phyloP scores from a whole-genome alignment of 306 rosid genomes.

The Medicago truncatula region DNA sequence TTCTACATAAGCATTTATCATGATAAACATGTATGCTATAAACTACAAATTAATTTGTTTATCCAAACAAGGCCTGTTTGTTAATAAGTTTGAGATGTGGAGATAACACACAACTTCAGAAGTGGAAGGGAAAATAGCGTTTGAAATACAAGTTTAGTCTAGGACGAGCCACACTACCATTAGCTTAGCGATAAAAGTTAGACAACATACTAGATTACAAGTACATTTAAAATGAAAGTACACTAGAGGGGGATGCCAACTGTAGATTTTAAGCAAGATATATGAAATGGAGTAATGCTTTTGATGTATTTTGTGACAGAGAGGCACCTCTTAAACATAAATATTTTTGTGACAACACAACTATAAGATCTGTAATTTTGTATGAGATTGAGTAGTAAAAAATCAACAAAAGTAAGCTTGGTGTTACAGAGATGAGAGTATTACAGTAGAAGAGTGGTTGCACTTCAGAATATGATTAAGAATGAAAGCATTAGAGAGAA shows the following conservation, averaged over 20 bases:
- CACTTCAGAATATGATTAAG: constrained; percentile 3
- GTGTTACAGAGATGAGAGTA: background rate
- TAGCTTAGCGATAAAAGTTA: constrained; percentile 19
- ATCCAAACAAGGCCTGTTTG: background rate
- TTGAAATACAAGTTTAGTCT: background rate
- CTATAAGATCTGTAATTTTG: constrained; percentile 2
- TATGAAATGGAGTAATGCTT: constrained; percentile 11
- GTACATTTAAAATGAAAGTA: background rate
- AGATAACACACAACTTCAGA: background rate
- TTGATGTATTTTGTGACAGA: background rate
- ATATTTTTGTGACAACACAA: background rate
- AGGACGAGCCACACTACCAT: background rate
- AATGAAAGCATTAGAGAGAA: background rate
- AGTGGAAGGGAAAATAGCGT: background rate
- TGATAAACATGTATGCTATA: too few relatives aligned
- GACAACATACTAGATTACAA: background rate
- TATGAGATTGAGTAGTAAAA: background rate
- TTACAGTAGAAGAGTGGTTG: background rate
- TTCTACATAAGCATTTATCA: too few relatives aligned
- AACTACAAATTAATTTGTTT: too few relatives aligned
- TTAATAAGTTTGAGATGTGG: background rate
- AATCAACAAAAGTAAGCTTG: background rate
- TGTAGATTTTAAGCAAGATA: background rate
- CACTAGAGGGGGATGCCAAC: background rate
- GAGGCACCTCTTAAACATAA: background rate